Percentiles rank a stretch among this genome's conserved stretches.
These are phyloP conservation scores for Amorphotheca resinae DNA, from an alignment of 495 filamentous ascomycete species.

Conservation along the genomic window DNA sequence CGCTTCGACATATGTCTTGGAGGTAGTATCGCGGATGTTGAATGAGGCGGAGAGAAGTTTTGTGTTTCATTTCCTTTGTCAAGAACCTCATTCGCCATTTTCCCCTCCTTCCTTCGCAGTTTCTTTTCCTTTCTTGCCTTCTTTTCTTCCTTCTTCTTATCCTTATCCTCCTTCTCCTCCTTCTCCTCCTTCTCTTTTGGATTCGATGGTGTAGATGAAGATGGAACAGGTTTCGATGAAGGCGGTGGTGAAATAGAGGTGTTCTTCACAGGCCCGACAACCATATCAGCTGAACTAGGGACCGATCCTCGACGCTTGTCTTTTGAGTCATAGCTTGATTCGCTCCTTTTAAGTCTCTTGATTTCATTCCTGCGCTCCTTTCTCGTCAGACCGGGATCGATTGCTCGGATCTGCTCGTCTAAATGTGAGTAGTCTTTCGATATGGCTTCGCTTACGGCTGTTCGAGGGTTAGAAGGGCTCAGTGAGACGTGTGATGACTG, in stretches of 20 bases:
- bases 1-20: not conserved
- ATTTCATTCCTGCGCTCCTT: not conserved
- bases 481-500: not conserved
- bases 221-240: not conserved
- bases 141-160: not conserved
- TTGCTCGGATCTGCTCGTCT: not conserved
- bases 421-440: not conserved
- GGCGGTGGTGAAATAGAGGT: not conserved
- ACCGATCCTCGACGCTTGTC: not conserved
- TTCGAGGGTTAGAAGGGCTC: not conserved
- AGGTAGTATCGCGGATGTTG: not conserved
- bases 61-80: not conserved
- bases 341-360: not conserved
- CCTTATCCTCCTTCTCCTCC: not conserved
- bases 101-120: not conserved
- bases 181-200: not conserved
- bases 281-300: not conserved
- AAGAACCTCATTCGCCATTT: not conserved
- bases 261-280: not conserved
- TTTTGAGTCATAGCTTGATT: not conserved
- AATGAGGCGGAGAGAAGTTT: not conserved
- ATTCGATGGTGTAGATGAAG: not conserved
- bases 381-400: not conserved
- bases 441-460: not conserved
- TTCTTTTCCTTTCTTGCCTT: not conserved